A percentile compares a stretch with the other conserved stretches of the same genome.
phyloP scores from a whole-genome alignment of 108 stramenopile species.

The Thalassiosira profunda region DNA sequence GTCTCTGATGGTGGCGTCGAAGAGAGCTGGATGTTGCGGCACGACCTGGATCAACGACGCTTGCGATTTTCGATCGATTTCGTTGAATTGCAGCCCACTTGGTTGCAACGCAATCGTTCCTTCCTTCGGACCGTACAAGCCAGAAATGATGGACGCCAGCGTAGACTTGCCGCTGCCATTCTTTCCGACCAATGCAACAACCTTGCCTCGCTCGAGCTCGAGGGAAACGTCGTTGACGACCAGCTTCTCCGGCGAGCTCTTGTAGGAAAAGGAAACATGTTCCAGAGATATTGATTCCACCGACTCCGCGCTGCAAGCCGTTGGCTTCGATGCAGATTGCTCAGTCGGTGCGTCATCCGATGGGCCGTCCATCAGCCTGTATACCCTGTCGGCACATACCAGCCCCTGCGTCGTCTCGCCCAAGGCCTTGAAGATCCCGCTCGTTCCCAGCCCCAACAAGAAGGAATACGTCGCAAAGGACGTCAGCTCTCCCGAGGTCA shows the following conservation, averaged over 20 bases:
- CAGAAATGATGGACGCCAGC: conserved; percentile 83
- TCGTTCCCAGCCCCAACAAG: conserved; percentile 84
- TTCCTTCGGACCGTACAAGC: conserved; percentile 77
- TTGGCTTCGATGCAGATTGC: neutral
- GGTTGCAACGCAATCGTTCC: conserved; percentile 60
- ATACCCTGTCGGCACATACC: conserved; percentile 67
- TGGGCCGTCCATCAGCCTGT: conserved; percentile 46
- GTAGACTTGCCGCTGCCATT: conserved; percentile 96
- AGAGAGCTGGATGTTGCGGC: conserved; percentile 90
- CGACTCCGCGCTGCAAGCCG: conserved; percentile 5
- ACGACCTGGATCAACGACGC: conserved; percentile 88
- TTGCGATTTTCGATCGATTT: conserved; percentile 52
- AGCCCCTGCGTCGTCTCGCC: conserved; percentile 69
- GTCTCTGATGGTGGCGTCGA: conserved; percentile 71
- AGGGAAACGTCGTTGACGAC: conserved; percentile 82
- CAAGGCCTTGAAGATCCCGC: conserved; percentile 73
- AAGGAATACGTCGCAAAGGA: conserved; percentile 90
- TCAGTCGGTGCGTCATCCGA: conserved; percentile 5
- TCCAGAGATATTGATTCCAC: conserved; percentile 64
- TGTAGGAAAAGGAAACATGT: conserved; percentile 73
- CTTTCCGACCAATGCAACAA: conserved; percentile 92
- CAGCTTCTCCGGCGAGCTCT: conserved; percentile 33
- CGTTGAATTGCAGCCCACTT: conserved; percentile 39
- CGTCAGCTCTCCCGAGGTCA: conserved; percentile 80
- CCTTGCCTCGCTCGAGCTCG: conserved; percentile 70